Base-by-base conservation (phyloP, 306 rosid species). In the Senna siamea region DNA sequence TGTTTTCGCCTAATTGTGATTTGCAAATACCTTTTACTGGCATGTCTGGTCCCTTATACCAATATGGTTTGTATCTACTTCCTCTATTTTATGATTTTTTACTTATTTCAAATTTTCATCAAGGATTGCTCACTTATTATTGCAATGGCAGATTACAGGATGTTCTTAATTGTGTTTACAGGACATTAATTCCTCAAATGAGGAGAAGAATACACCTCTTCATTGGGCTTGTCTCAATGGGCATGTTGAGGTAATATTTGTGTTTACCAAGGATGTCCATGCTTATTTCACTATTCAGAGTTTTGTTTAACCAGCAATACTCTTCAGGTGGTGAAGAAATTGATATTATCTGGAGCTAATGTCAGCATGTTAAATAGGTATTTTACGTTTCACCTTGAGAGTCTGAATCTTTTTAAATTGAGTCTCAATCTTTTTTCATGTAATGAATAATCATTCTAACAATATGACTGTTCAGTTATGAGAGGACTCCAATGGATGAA, bases 181-280 rank as follows among this genome's bases (percentile, higher is more conserved):
- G 98, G 92, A 87, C 63, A 77, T 93, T 71, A 91, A 89, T 85
- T 81, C 89, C 69, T 64, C 77, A 53, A 93, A 93, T n/a, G 86
- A 57, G 69, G 96, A 93, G 82, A 91, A 82, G 73, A 93, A 89
- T 77, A 88, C 96, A 38, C 93, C 98, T 37, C 82, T 93, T 75
- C 98, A 93, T 62, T 93, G 98, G 98, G 98, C 96, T 34, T 91
- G 97, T 76, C 97, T 93, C 69, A 93, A 93, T 80, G 98, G 98
- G n/a, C 97, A 86, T 83, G 26, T 91, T 22, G 94, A 91, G 90
- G 98, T 92, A 78, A 77, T 48, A 37, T 4, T 47, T 54, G 5
- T 43, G 7, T 26, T 70, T 15, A 40, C 30, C 3, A 2, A 52
- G 68, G 32, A 11, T 38, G 47, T 50, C 26, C 23, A 19, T 11